Conservation (phyloP, 2,329 filamentous ascomycete genomes). For the Sporothrix protearum region DNA sequence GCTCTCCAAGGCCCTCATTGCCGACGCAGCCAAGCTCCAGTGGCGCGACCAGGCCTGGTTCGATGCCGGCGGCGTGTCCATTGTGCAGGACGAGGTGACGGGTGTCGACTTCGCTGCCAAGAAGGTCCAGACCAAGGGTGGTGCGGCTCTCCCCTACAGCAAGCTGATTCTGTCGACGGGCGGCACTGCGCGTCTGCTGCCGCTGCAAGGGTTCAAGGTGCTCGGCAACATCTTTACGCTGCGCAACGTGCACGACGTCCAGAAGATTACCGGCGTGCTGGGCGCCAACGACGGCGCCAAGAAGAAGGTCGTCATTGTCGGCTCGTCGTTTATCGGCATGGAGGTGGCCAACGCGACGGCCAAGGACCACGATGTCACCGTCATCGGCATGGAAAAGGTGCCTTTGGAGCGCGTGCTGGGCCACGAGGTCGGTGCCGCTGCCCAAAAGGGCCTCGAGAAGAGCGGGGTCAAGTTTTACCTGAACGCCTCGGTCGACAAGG, state of each 20-base stretch:
- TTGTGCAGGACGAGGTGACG: conserved; percentile 62
- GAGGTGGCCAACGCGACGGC: conserved; percentile 83
- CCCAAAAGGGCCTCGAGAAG: conserved; percentile 75
- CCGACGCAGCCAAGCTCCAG: conserved; percentile 73
- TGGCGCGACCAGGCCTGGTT: conserved; percentile 78
- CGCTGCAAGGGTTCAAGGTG: conserved; percentile 80
- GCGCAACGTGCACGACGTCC: conserved; percentile 70
- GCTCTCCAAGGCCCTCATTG: conserved; percentile 86
- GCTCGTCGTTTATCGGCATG: conserved; percentile 96
- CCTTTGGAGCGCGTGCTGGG: conserved; percentile 88
- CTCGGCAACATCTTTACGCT: conserved; percentile 84
- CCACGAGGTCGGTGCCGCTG: conserved; percentile 71
- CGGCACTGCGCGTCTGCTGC: conserved; percentile 70
- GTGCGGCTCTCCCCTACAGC: conserved; percentile 69
- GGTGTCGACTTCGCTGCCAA: conserved; percentile 72
- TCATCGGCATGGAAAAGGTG: conserved; percentile 82
- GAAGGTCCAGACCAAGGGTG: conserved; percentile 69
- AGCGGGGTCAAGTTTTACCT: conserved; percentile 88
- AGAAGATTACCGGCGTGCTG: conserved; percentile 73
- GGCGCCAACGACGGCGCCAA: conserved; percentile 57
- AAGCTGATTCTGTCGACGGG: conserved; percentile 91
- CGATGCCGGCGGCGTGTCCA: conserved; percentile 56
- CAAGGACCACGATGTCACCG: conserved; percentile 76
- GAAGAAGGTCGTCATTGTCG: conserved; percentile 90
- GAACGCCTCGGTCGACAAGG: conserved; percentile 76